These are phyloP conservation scores for Pleurozium schreberi DNA, from an alignment of 225 moss, liverwort and hornwort genomes.

Conservation along the genomic window DNA sequence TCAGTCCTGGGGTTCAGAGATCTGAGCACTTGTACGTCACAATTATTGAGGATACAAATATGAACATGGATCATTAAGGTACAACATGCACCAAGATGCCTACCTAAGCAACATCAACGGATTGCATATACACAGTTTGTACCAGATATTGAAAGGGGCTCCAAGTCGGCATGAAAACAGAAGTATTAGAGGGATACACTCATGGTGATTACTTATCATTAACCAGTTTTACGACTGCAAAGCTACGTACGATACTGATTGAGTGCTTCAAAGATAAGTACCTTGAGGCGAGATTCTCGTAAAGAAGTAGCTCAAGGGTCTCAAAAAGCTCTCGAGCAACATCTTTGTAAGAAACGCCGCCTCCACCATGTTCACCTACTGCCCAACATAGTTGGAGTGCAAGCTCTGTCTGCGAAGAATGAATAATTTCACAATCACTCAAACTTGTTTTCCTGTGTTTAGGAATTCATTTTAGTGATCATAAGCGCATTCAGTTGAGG, in stretches of 20 bases:
- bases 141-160: background rate
- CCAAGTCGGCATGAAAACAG: background rate
- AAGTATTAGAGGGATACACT: background rate
- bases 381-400: slow-evolving; percentile 96
- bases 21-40: background rate
- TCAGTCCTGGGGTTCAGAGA: background rate
- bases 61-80: background rate
- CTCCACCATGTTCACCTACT: slow-evolving; percentile 95
- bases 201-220: background rate
- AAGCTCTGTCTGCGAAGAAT: slow-evolving; percentile 65
- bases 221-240: background rate
- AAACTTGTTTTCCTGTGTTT: background rate
- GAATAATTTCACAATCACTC: background rate
- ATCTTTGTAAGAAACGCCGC: slow-evolving; percentile 61
- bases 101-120: background rate
- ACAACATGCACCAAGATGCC: background rate
- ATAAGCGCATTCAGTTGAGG: background rate
- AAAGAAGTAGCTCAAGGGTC: slow-evolving; percentile 83
- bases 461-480: background rate
- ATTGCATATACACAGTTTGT: background rate
- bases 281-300: slow-evolving; percentile 99
- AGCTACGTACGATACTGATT: background rate
- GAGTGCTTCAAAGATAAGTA: background rate
- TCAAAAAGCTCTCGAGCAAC: slow-evolving; percentile 94
- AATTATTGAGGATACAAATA: background rate